Base-by-base conservation (phyloP, 2,329 filamentous ascomycete genomes). In the Stagonosporopsis cucurbitacearum region DNA sequence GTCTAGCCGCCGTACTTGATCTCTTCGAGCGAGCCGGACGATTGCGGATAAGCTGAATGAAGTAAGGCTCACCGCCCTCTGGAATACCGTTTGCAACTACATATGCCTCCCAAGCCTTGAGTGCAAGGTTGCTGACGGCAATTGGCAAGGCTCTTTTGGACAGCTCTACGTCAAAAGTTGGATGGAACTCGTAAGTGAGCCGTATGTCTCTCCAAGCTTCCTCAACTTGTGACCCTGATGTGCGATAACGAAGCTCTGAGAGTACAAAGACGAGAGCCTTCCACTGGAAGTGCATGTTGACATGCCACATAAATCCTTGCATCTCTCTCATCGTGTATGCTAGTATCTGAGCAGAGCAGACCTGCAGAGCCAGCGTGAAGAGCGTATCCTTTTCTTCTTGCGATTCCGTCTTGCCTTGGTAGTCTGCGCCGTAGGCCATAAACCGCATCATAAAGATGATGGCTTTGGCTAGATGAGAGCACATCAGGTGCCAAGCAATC, bases 261-360 rank as follows among this genome's bases (percentile, higher is more conserved):
- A 84, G 67, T 41, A 84, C 73, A 62, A 81, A 79, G n/a, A 83
- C 78, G 40, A 82, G 76, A 9, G 80, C 76, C 49, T 83, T 81
- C 81, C 81, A 84, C 19, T 78, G 77, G 64, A 82, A 84, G 35
- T 81, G 76, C 25, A 75, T 69, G 23, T 80, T 74, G 47, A 78
- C 70, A 61, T 81, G 78, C 79, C 80, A 82, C 23, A 71, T 62
- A 54, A 77, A 82, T n/a, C 73, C 70, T 32, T 75, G 71, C 48
- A 79, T 68, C 20, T 70, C 69, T 25, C 71, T 67, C 26, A 75
- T 78, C 1, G 70, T 74, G 48, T 78, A 75, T 0, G 70, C 69
- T 19, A 79, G 61, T 40, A 75, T 79, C 51, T 79, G 75, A 32
- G 75, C 72, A 39, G 78, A 70, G 9, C 79, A 63, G 6, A 80